Evolutionary conservation across 2,329 filamentous ascomycete species (phyloP), one percentile per base, ranked within the genome.

Genomic region (Myrmaecium sp.): DNA sequence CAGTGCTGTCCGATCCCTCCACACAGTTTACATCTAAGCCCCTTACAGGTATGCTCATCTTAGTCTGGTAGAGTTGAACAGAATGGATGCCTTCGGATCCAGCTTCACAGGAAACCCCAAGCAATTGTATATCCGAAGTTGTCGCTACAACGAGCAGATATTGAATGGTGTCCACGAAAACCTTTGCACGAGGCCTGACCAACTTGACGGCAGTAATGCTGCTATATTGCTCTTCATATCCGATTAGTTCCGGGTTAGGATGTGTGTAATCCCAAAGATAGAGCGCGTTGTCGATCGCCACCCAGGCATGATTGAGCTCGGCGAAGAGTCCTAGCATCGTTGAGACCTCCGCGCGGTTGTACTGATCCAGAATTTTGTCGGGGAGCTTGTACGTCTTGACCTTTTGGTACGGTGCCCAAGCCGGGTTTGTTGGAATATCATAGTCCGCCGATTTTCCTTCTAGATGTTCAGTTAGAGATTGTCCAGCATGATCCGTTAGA

Each of bases 251-350:
- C 4, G 86, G 82, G 39, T 86, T 81, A n/a, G 80, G 73, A 47
- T 82, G 69, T 5, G 83, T 93, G 51, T 94, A 98, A 54, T 98
- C 86, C 91, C 91, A 98, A 10, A 98, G 64, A 48, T 94, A 98
- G 23, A 98, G 63, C 34, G 81, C 80, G 55, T 92, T 94, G 57
- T 98, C 89, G 47, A 98, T 89, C 14, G 80, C 72, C 29, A 93
- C 79, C 79, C 84, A 98, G 16, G 86, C 89, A 52, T 95, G 83
- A 43, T 86, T 84, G 43, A 98, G 66, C 52, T 91, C 80, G 11
- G 89, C 80, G 51, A 98, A 95, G 17, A 98, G 61, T 6, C 91
- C 91, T 78, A 98, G 92, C 43, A 72, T 69, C n/a, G 84, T 93
- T 32, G 77, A 75, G 14, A 94, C 72, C 46, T 92, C 74, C 31